A percentile compares a stretch with the other conserved stretches of the same genome.
Evolutionary conservation across 2,329 filamentous ascomycete species (phyloP).

Genomic region (Nakataea oryzae): DNA sequence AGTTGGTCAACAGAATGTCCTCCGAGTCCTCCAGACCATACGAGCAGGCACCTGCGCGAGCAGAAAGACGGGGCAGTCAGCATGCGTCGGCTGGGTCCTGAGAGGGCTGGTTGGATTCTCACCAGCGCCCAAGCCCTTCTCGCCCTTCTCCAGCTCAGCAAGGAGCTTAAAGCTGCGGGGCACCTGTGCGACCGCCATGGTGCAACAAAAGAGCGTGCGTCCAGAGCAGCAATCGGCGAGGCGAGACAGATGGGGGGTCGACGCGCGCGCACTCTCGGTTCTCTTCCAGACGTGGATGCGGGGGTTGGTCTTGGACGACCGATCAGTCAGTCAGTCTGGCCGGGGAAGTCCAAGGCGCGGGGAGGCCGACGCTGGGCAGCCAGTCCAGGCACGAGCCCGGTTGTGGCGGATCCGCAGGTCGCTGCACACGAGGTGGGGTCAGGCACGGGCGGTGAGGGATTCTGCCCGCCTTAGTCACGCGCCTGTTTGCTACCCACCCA

Average conservation of each 20-base stretch:
- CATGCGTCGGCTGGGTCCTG: neutral
- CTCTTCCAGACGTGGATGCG: neutral
- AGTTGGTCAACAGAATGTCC: conserved; percentile 94
- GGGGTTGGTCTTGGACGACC: neutral
- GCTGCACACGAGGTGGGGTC: neutral
- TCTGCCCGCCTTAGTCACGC: conserved; percentile 11
- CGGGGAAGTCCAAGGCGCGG: neutral
- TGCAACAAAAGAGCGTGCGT: conserved; percentile 2
- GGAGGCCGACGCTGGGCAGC: neutral
- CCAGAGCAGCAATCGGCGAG: neutral
- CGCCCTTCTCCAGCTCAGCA: conserved; percentile 96
- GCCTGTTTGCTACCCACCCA: neutral
- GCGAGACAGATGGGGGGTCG: neutral
- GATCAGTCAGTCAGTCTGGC: too few species aligned
- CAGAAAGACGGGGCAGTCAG: neutral
- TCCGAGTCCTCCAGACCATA: conserved; percentile 92
- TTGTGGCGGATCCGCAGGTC: neutral
- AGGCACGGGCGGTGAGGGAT: conserved; percentile 8
- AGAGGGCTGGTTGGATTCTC: conserved; percentile 6
- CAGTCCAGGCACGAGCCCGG: neutral
- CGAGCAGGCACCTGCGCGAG: conserved; percentile 75
- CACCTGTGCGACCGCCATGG: conserved; percentile 44
- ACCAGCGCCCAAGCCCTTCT: conserved; percentile 93
- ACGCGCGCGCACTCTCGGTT: neutral
- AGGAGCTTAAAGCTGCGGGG: conserved; percentile 93